Conservation (phyloP, 2,329 filamentous ascomycete species). For the Ophiostoma himal-ulmi region DNA sequence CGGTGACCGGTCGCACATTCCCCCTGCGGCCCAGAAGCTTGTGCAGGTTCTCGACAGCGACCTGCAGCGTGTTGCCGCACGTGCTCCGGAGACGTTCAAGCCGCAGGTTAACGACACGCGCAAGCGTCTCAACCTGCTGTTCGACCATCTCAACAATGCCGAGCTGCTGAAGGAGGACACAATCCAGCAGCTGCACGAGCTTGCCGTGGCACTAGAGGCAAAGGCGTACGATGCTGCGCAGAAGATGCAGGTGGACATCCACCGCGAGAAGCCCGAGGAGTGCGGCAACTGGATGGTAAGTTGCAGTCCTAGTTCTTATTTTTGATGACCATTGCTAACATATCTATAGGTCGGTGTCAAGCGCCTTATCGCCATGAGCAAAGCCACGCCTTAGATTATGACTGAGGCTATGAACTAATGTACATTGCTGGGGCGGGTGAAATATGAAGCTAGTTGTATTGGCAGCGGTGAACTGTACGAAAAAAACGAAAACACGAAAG, state of each 20-base stretch:
- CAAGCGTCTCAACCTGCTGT: conserved; percentile 86
- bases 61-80: conserved; percentile 80
- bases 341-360: conserved; percentile 21
- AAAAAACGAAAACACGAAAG: neutral
- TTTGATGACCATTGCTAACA: neutral
- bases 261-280: conserved; percentile 70
- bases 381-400: conserved; percentile 46
- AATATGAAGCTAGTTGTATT: neutral
- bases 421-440: neutral
- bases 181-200: conserved; percentile 57
- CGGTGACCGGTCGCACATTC: conserved; percentile 87
- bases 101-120: conserved; percentile 89
- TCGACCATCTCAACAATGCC: conserved; percentile 94
- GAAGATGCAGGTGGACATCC: conserved; percentile 66
- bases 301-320: neutral
- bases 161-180: conserved; percentile 80
- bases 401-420: neutral
- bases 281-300: conserved; percentile 85
- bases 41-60: conserved; percentile 76
- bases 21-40: conserved; percentile 65
- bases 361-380: conserved; percentile 61
- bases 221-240: conserved; percentile 65
- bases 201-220: conserved; percentile 60
- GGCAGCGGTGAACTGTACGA: neutral
- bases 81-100: conserved; percentile 80